phyloP scores from a whole-genome alignment of 2,329 filamentous ascomycete species.

The Apiospora marii region DNA sequence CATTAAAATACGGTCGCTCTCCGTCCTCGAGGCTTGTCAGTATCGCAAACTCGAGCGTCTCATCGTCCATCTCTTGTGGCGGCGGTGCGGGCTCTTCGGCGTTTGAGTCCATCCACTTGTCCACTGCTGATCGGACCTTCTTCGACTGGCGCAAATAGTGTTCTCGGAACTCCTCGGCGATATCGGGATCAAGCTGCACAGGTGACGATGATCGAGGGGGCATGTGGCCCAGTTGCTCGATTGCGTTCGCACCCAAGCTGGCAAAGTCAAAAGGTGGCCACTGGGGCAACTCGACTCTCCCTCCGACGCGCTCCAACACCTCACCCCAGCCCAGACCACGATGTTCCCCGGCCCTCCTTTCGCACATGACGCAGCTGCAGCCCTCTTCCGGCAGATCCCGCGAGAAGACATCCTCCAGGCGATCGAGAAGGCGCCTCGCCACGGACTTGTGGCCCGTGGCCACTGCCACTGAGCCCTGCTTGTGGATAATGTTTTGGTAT shows the following conservation, averaged over 20 bases:
- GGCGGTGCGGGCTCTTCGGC: conserved; percentile 76
- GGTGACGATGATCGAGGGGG: conserved; percentile 66
- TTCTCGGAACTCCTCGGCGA: conserved; percentile 90
- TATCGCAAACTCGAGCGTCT: conserved; percentile 92
- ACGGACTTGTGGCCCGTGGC: conserved; percentile 95
- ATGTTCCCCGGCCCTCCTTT: conserved; percentile 65
- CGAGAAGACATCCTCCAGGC: conserved; percentile 92
- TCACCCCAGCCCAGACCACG: conserved; percentile 92
- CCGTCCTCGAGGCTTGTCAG: conserved; percentile 82
- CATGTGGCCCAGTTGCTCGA: conserved; percentile 68
- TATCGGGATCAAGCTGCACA: conserved; percentile 86
- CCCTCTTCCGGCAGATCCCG: conserved; percentile 86
- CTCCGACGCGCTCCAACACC: conserved; percentile 90
- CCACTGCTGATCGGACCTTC: conserved; percentile 90
- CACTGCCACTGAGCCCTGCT: conserved; percentile 89
- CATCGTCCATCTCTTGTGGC: conserved; percentile 90
- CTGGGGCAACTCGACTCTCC: conserved; percentile 81
- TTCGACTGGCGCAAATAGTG: conserved; percentile 92
- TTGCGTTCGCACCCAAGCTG: conserved; percentile 66
- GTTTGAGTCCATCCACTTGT: conserved; percentile 87
- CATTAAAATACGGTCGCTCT: conserved; percentile 83
- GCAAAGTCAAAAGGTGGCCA: conserved; percentile 90
- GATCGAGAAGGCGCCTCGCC: conserved; percentile 87
- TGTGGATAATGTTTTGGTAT: conserved; percentile 81
- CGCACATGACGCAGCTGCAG: conserved; percentile 88